Evolutionary conservation across 2,329 filamentous ascomycete species (phyloP).

Genomic region (Helicocarpus griseus): DNA sequence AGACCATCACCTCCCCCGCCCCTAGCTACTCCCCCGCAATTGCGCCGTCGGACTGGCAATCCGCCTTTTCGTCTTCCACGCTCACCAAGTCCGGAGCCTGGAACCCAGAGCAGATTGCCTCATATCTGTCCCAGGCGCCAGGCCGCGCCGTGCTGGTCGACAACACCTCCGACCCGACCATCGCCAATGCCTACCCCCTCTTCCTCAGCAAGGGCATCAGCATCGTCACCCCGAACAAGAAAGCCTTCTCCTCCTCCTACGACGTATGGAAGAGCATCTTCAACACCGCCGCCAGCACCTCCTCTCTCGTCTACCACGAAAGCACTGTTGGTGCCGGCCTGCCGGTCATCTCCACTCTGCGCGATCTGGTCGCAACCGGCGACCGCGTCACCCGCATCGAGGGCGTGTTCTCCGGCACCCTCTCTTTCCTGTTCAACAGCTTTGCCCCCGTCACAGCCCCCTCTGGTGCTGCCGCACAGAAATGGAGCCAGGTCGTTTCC

Average conservation of each 20-base stretch:
- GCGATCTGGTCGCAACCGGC: constrained; percentile 88
- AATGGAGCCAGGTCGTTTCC: constrained; percentile 84
- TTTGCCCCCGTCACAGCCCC: constrained; percentile 73
- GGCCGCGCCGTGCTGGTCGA: constrained; percentile 77
- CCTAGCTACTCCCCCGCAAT: constrained; percentile 57
- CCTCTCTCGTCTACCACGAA: constrained; percentile 86
- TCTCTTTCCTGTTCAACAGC: constrained; percentile 97
- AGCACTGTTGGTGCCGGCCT: constrained; percentile 88
- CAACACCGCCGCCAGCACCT: constrained; percentile 50
- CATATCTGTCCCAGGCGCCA: constrained; percentile 69
- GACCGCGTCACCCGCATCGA: constrained; percentile 88
- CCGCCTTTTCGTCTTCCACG: constrained; percentile 54
- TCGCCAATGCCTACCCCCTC: constrained; percentile 73
- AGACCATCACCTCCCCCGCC: constrained; percentile 64
- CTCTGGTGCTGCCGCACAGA: constrained; percentile 45
- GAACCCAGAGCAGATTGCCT: constrained; percentile 58
- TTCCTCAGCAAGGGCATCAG: constrained; percentile 75
- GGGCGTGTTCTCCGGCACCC: constrained; percentile 93
- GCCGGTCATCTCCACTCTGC: constrained; percentile 85
- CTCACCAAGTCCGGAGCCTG: constrained; percentile 42
- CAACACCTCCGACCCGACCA: constrained; percentile 84
- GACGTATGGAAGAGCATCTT: constrained; percentile 85
- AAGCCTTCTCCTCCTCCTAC: constrained; percentile 79
- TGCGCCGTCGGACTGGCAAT: constrained; percentile 47
- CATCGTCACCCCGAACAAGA: constrained; percentile 96